These are phyloP conservation scores for Bryoerythrophyllum caledonicum DNA, from an alignment of 225 moss, liverwort and hornwort genomes.

Conservation along the genomic window DNA sequence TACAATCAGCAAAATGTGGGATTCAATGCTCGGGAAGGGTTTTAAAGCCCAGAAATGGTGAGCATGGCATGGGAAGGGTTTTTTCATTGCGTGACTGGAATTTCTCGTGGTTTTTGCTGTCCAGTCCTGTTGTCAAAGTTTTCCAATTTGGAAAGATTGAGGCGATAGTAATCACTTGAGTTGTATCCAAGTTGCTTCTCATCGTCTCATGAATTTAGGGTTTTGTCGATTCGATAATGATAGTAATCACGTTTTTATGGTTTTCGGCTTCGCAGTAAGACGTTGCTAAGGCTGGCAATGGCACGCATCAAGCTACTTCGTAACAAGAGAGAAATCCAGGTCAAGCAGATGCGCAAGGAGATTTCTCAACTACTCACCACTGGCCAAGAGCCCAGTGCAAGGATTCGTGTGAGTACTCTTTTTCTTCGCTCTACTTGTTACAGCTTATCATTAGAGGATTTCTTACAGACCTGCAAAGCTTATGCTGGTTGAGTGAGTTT, in stretches of 20 bases:
- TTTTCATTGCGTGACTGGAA: neutral
- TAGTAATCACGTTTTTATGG: neutral
- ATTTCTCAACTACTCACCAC: slow-evolving; percentile 81
- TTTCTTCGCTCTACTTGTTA: neutral
- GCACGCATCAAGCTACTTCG: slow-evolving; percentile 97
- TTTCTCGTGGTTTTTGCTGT: neutral
- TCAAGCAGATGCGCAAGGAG: slow-evolving; percentile 95
- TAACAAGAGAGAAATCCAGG: slow-evolving; percentile 93
- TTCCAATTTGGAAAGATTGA: neutral
- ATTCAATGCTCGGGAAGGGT: slow-evolving; percentile 93
- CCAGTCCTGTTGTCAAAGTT: neutral
- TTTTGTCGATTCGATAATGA: neutral
- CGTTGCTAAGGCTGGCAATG: slow-evolving; percentile 91
- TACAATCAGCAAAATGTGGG: slow-evolving; percentile 50
- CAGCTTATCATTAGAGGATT: neutral
- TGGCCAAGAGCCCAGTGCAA: slow-evolving; percentile 95
- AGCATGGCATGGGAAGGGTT: neutral
- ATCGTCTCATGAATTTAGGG: neutral
- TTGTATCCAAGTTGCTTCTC: neutral
- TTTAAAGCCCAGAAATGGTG: slow-evolving; percentile 99
- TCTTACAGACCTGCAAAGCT: slow-evolving; percentile 6
- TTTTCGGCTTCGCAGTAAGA: slow-evolving; percentile 65
- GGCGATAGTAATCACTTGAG: neutral
- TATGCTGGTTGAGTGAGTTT: slow-evolving; percentile 2
- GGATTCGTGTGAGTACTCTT: slow-evolving; percentile 74